These are phyloP conservation scores for Populus hybrid DNA, from an alignment of 441 rosid genomes.

Conservation along the genomic window DNA sequence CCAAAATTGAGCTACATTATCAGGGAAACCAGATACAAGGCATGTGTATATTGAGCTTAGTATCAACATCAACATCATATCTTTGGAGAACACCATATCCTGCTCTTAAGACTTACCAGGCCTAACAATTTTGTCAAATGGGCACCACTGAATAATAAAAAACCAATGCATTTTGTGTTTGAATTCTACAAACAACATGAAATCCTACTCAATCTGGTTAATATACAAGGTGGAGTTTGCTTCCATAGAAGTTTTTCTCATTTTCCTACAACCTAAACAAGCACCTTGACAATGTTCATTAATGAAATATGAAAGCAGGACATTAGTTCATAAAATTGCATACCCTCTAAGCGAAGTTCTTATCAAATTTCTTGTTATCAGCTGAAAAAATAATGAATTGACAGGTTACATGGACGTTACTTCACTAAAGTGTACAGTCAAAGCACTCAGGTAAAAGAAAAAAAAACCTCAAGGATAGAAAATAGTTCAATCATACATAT, in stretches of 20 bases:
- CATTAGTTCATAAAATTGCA: background rate
- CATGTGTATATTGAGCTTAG: background rate
- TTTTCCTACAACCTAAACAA: too few relatives aligned
- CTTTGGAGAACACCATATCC: background rate
- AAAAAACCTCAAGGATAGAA: background rate
- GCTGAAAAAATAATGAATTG: background rate
- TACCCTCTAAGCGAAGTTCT: background rate
- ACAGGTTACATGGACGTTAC: background rate
- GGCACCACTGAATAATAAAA: background rate
- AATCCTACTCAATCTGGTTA: background rate
- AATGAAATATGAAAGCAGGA: background rate
- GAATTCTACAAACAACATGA: background rate
- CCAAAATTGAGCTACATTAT: background rate
- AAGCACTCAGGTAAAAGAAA: background rate
- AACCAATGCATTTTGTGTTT: background rate
- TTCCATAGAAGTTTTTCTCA: too few relatives aligned
- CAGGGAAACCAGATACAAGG: background rate
- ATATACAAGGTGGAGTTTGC: too few relatives aligned
- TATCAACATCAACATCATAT: background rate
- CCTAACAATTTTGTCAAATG: too few relatives aligned
- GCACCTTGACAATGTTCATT: too few relatives aligned
- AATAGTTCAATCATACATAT: background rate
- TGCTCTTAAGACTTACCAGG: background rate
- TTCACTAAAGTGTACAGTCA: background rate
- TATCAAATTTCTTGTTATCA: background rate